Conservation (phyloP, 805 yeast genomes). For the Starmerella cellae region DNA sequence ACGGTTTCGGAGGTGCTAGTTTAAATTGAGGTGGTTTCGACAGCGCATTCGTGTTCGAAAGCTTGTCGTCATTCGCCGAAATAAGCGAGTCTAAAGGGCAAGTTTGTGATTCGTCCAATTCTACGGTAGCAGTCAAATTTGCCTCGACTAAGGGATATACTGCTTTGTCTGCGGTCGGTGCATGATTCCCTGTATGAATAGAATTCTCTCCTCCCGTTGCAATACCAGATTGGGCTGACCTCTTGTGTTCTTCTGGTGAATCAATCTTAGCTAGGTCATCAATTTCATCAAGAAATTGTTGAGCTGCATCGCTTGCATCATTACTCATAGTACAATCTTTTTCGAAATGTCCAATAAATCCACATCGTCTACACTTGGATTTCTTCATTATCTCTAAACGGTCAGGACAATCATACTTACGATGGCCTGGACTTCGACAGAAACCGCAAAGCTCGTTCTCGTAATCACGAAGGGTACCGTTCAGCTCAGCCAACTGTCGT, state of each 20-base stretch:
- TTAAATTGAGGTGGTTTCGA: neutral
- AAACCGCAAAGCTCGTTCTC: conserved; percentile 47
- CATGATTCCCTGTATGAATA: too few species aligned
- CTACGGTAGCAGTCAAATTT: too few species aligned
- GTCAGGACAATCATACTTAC: conserved; percentile 72
- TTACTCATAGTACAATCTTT: conserved; percentile 52
- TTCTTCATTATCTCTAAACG: conserved; percentile 37
- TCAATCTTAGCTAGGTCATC: neutral
- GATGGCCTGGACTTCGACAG: conserved; percentile 74
- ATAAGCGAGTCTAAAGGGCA: too few species aligned
- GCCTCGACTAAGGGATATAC: neutral
- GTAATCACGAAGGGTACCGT: conserved; percentile 86
- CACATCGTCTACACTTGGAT: conserved; percentile 66
- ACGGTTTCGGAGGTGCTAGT: conserved; percentile 1
- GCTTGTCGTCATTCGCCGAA: too few species aligned
- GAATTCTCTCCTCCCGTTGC: too few species aligned
- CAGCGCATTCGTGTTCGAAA: too few species aligned
- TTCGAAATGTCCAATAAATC: conserved; percentile 72
- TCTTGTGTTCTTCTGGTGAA: too few species aligned
- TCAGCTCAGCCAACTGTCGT: conserved; percentile 80
- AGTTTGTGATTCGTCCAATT: too few species aligned
- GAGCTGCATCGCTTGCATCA: neutral
- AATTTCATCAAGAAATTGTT: conserved; percentile 7
- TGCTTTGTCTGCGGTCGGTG: too few species aligned
- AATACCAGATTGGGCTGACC: too few species aligned